phyloP scores from a whole-genome alignment of 768 basidiomycete genomes.

The Boletus reticuloceps region DNA sequence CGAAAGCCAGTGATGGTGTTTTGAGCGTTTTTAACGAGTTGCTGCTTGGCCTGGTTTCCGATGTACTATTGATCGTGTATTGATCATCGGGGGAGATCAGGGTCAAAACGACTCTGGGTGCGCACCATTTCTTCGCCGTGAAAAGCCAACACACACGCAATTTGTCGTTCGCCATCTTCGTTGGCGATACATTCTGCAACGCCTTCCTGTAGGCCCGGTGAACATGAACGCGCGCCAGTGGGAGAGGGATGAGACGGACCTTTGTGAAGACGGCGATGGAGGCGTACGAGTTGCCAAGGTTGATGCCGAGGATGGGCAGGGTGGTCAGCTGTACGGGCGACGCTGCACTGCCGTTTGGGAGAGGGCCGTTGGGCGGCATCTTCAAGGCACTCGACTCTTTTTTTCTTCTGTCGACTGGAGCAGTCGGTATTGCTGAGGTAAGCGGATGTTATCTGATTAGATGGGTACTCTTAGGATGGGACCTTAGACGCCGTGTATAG shows the following conservation, averaged over 20 bases:
- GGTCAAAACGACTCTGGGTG: conserved; percentile 8
- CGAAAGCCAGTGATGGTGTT: conserved; percentile 97
- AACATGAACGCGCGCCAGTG: no score
- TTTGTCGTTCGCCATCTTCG: conserved; percentile 98
- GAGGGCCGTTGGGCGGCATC: conserved; percentile 40
- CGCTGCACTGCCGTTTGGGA: conserved; percentile 54
- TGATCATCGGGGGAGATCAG: conserved; percentile 2
- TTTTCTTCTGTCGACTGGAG: not conserved
- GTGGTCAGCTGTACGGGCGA: conserved; percentile 33
- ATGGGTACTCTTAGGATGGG: no score
- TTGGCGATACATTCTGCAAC: conserved; percentile 95
- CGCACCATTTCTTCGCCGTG: conserved; percentile 87
- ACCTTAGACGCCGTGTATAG: no score
- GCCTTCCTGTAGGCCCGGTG: conserved; percentile 59
- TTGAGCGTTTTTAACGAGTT: conserved; percentile 90
- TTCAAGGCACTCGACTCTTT: not conserved
- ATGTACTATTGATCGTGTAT: conserved; percentile 65
- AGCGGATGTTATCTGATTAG: not conserved
- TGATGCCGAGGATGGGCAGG: conserved; percentile 85
- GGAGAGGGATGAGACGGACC: conserved; percentile 40
- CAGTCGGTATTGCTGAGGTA: not conserved
- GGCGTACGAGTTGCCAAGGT: conserved; percentile 93
- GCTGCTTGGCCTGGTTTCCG: conserved; percentile 90
- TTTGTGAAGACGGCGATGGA: conserved; percentile 96
- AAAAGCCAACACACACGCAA: conserved; percentile 91